Base-by-base conservation (phyloP, 495 filamentous ascomycete genomes). In the Hypoxylon fuscum region DNA sequence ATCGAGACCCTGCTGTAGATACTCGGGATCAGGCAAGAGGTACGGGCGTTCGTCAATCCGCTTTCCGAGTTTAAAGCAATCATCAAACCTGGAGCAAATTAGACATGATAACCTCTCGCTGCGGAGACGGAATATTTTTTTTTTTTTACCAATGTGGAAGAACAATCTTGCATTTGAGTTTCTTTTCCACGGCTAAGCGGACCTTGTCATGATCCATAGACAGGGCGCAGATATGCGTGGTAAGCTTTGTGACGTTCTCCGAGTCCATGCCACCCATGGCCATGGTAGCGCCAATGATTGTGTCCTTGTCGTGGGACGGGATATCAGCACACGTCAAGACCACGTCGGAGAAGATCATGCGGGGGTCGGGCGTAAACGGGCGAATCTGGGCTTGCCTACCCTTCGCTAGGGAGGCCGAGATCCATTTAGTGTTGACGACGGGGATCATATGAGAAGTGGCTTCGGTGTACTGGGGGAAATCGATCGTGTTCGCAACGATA, bases 61-160 rank as follows among this genome's bases (percentile, higher is more conserved):
- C 66, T 88, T 88, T 32, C 93, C 91, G 40, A 99, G 85, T 73
- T 90, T 92, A 29, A 99, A 83, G 72, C 95, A 99, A 69, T 97
- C 94, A 62, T 98, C 95, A 68, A 99, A 97, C 91, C 90, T 94
- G 47, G 29, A 14, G 7, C 35, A 43, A 9, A 52, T 79, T 59
- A 79, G 71, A 49, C 34, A 45, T 11, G 41, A 22, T 20, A 40
- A 35, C 14, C 6, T 53, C 18, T 22, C 17, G 18, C 23, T n/a
- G 1, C 3, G 15, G 1, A n/a, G n/a, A 34, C 15, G 38, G 42
- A 18, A 20, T 5, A 61, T 20, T 80, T n/a, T n/a, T n/a, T n/a
- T n/a, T n/a, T n/a, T n/a, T n/a, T 65, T 80, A 92, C 95, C 96
- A 98, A 70, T 99, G 96, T 23, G 96, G 96, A 45, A 98, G 79